Percentiles rank a stretch among this genome's conserved stretches.
phyloP scores from a whole-genome alignment of 257 asterid species.

The Apocynum venetum region DNA sequence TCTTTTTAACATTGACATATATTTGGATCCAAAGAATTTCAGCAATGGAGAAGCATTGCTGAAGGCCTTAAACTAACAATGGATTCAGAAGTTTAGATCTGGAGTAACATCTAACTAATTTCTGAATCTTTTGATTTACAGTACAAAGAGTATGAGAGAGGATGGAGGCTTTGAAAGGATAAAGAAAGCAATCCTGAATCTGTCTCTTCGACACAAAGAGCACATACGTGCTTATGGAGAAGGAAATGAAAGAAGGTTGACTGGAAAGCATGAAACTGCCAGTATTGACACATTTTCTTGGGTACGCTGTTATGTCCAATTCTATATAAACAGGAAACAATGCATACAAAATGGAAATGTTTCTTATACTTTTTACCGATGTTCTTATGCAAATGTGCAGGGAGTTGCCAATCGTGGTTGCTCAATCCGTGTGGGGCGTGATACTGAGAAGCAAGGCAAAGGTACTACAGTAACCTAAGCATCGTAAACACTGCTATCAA shows the following conservation, averaged over 20 bases:
- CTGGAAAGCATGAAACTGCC: conserved; percentile 98
- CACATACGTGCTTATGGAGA: conserved; percentile 99
- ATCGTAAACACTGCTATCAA: neutral
- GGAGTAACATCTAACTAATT: conserved; percentile 1
- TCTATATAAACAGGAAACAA: neutral
- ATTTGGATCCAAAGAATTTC: neutral
- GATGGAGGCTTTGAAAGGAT: conserved; percentile 93
- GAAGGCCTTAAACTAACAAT: neutral
- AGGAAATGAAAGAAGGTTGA: conserved; percentile 94
- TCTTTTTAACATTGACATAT: neutral
- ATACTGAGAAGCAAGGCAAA: conserved; percentile 88
- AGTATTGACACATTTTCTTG: conserved; percentile 79
- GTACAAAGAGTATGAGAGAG: conserved; percentile 94
- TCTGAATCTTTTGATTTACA: conserved; percentile 27
- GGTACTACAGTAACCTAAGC: conserved; percentile 34
- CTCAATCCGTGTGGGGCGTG: conserved; percentile 99
- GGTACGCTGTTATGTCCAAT: conserved; percentile 44
- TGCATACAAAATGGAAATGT: neutral
- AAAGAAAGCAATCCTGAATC: conserved; percentile 89
- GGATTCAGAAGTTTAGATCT: neutral
- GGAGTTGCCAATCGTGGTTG: conserved; percentile 99
- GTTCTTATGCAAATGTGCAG: conserved; percentile 34
- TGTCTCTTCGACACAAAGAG: conserved; percentile 86
- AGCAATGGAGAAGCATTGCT: neutral
- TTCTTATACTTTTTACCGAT: neutral